These are phyloP conservation scores for Zhuliangozyma parablackwelliae DNA, from an alignment of 1,139 yeast genomes.

Conservation along the genomic window DNA sequence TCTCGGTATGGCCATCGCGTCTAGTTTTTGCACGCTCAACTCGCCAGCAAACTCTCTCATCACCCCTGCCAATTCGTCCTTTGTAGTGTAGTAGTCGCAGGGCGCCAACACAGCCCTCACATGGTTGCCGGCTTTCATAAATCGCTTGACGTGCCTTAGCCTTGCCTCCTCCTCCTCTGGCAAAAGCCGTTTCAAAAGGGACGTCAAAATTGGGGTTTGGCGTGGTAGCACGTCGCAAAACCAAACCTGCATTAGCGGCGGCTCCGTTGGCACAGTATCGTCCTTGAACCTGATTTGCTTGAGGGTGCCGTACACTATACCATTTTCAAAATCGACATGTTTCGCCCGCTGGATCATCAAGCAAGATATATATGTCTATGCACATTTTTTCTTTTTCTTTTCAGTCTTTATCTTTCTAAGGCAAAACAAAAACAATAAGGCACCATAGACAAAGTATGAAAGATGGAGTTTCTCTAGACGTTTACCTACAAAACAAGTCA, in stretches of 20 bases:
- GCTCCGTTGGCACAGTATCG: conserved; percentile 15
- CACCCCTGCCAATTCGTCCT: conserved; percentile 12
- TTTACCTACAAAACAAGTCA: background rate
- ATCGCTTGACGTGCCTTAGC: conserved; percentile 32
- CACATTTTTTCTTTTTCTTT: conserved; percentile 1
- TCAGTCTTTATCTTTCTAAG: background rate
- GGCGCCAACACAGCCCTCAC: conserved; percentile 30
- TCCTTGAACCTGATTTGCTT: conserved; percentile 41
- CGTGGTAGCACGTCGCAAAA: conserved; percentile 34
- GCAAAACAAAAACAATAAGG: too few relatives aligned
- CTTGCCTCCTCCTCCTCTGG: conserved; percentile 22
- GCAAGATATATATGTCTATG: background rate
- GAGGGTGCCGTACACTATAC: conserved; percentile 44
- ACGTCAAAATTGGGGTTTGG: conserved; percentile 24
- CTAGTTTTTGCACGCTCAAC: conserved; percentile 9
- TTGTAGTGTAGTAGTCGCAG: conserved; percentile 8
- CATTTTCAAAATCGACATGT: conserved; percentile 42
- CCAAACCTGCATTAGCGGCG: conserved; percentile 53
- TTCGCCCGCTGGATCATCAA: conserved; percentile 1
- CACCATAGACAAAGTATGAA: too few relatives aligned
- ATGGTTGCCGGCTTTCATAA: conserved; percentile 17
- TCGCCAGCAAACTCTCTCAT: conserved; percentile 12
- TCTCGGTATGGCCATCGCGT: conserved; percentile 27
- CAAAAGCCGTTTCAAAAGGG: conserved; percentile 23
- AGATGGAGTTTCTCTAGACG: conserved; percentile 1